These are phyloP conservation scores for Knoxia roxburghii DNA, from an alignment of 257 asterid species.

Conservation along the genomic window DNA sequence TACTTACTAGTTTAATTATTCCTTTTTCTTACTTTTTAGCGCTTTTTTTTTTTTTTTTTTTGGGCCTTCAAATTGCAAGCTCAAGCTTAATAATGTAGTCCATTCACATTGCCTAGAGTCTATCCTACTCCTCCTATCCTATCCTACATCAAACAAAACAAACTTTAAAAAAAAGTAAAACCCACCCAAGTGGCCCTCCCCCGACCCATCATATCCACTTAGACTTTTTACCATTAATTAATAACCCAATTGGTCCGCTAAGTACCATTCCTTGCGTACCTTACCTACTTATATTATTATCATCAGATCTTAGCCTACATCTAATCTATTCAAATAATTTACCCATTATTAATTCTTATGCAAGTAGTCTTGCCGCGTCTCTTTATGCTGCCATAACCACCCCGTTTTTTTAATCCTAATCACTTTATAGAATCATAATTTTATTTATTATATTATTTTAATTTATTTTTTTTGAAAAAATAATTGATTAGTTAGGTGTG, in stretches of 20 bases:
- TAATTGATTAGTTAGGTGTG: no score
- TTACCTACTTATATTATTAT: slow-evolving; percentile 16
- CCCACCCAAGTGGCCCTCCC: neutral
- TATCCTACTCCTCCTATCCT: no score
- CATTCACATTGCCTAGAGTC: slow-evolving; percentile 22
- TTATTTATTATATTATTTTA: neutral
- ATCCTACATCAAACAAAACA: neutral
- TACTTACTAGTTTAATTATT: no score
- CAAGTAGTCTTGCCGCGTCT: no score
- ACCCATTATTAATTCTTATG: no score
- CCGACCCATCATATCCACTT: no score
- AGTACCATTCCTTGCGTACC: slow-evolving; percentile 12
- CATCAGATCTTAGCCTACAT: no score
- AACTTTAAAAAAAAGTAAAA: neutral
- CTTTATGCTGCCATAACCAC: no score
- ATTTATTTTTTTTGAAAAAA: no score
- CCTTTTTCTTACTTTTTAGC: neutral
- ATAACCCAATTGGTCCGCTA: neutral
- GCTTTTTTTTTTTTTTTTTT: slow-evolving; percentile 1
- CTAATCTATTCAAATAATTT: no score
- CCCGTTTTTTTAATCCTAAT: no score
- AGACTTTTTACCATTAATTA: neutral
- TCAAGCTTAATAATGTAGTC: slow-evolving; percentile 16
- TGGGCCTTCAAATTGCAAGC: slow-evolving; percentile 6
- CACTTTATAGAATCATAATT: no score